phyloP scores from a whole-genome alignment of 179 eudicot species.

The Beta corolliflora region DNA sequence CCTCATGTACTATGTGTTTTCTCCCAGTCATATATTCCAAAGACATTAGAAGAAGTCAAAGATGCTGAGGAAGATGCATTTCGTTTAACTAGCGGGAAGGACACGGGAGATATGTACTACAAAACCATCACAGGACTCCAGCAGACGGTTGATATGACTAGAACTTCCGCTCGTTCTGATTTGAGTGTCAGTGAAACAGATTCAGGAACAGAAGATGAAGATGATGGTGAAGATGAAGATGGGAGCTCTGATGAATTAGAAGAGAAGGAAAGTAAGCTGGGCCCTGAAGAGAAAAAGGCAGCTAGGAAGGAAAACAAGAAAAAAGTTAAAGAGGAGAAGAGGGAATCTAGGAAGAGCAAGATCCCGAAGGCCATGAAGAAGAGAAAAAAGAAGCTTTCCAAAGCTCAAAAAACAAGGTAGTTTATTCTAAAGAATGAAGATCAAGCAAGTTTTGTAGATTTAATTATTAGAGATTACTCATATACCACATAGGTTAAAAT shows the following conservation, averaged over 20 bases:
- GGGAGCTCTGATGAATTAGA: conserved; percentile 55
- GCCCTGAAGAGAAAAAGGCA: conserved; percentile 61
- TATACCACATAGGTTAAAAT: too few relatives aligned
- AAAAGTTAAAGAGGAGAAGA: conserved; percentile 95
- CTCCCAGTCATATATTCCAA: conserved; percentile 77
- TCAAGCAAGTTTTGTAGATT: conserved; percentile 14
- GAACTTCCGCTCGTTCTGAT: conserved; percentile 32
- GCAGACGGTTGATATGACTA: conserved; percentile 39
- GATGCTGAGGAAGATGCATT: conserved; percentile 82
- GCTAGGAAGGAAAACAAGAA: conserved; percentile 93
- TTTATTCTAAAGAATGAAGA: background rate
- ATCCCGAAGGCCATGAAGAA: conserved; percentile 81
- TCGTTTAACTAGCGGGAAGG: conserved; percentile 64
- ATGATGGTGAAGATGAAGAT: conserved; percentile 28
- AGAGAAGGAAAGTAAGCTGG: conserved; percentile 29
- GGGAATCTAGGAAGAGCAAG: conserved; percentile 82
- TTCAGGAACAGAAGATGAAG: conserved; percentile 42
- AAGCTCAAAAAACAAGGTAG: conserved; percentile 78
- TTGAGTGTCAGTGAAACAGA: conserved; percentile 41
- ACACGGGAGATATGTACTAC: conserved; percentile 67
- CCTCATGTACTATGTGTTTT: background rate
- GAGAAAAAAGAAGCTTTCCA: conserved; percentile 90
- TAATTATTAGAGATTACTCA: background rate
- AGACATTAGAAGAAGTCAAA: conserved; percentile 76
- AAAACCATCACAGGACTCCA: conserved; percentile 76